Base-by-base conservation (phyloP, 768 basidiomycete genomes). In the Chalciporus sphaerocephalus region DNA sequence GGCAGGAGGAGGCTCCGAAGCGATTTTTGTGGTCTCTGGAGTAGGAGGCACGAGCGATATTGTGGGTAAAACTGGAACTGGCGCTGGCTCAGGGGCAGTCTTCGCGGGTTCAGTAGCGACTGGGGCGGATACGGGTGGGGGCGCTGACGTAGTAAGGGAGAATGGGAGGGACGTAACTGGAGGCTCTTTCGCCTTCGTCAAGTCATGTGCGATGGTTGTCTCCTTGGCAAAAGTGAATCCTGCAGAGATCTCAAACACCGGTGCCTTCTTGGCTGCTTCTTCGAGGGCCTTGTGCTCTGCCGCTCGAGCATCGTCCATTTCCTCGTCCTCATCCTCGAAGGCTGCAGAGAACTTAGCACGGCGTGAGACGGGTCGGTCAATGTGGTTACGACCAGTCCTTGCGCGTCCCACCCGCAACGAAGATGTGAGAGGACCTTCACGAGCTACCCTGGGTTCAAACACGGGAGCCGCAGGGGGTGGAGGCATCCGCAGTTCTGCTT, bases 201-300 rank as follows among this genome's bases (percentile, higher is more conserved):
- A 18, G 50, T 76, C 74, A 27, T 71, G 69, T 35, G 69, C 51
- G 25, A 75, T 55, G 9, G 69, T 58, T 8, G 57, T 52, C 52
- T 76, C 75, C 54, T 81, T 78, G 5, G 81, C 76, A 54, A 90
- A 88, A 35, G 72, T 79, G 63, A 90, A 89, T 6, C 75, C 79
- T 43, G 70, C 63, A 16, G 85, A 79, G 30, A 82, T 69, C 32
- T 81, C 71, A 60, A 84, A 87, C 5, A 69, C 63, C 2, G 83
- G 83, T 9, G 64, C 69, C 48, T 69, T 75, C 58, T 74, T 76
- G 10, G 76, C 74, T 6, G 78, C 77, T 53, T 79, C 79, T 43
- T 83, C 79, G 12, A 81, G 61, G 44, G 62, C 63, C 35, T 71
- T 68, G 30, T 65, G 64, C 46, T 81, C 79, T 51, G 69, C 70